Base-by-base conservation (phyloP, 306 rosid species). In the Clitoria ternatea region DNA sequence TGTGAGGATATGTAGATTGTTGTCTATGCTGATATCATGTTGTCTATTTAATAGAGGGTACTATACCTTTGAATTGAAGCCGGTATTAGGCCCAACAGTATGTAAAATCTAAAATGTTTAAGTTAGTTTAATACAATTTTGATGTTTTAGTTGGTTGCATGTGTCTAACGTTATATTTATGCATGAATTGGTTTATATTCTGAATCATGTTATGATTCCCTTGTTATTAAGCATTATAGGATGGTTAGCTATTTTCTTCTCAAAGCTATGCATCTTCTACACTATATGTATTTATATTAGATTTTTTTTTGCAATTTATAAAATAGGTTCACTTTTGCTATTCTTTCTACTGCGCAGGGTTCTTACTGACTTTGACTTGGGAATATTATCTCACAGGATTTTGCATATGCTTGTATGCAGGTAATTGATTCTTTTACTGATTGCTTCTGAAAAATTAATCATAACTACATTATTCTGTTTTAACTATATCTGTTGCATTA, bases 331-430 rank as follows among this genome's bases (percentile, higher is more conserved):
- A 13, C 7, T 27, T n/a, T 55, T 55, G 11, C 40, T 80, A 33
- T 48, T 74, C 43, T 66, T 32, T 23, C 17, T 27, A 5, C 36
- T 52, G 63, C n/a, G n/a, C 79, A 92, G 92, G 83, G 66, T 55
- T 77, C 89, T 77, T 37, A 61, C 29, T 55, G 76, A 32, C 87
- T 92, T n/a, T 32, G 92, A 87, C 79, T 22, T 81, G 30, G 98
- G 98, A 78, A 85, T 96, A 42, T 48, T 87, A n/a, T 18, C 82
- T 54, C 53, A 87, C 94, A 2, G 98, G 98, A 30, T 92, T 69
- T 67, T 96, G 98, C 88, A 68, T 91, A 78, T 80, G 93, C 87
- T 63, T 78, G 87, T 70, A 69, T 89, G 33, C 96, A 85, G 83
- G 97, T 86, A 83, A 12, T 66, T 75, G 22, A 60, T 57, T 72